Evolutionary conservation across 1,139 yeast species (phyloP).

Genomic region (Pichia sp.): DNA sequence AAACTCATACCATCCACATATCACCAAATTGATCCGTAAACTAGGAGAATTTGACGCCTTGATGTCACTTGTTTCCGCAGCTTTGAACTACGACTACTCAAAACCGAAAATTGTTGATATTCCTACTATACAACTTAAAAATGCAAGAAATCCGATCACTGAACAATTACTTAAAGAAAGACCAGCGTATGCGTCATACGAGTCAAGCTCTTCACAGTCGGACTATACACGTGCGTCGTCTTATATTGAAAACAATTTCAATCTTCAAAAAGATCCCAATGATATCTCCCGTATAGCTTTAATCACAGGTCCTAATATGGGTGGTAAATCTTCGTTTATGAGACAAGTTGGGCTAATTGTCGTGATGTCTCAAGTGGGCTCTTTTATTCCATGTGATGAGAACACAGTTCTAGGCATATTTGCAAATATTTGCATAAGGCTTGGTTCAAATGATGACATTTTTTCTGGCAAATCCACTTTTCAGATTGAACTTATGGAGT

Average conservation of each 20-base stretch:
- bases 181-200: slow-evolving; percentile 30
- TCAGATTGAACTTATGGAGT: slow-evolving; percentile 69
- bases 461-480: slow-evolving; percentile 69
- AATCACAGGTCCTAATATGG: slow-evolving; percentile 73
- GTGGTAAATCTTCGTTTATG: slow-evolving; percentile 70
- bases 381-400: slow-evolving; percentile 44
- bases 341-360: slow-evolving; percentile 57
- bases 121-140: slow-evolving; percentile 48
- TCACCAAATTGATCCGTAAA: slow-evolving; percentile 47
- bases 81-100: slow-evolving; percentile 42
- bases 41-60: slow-evolving; percentile 71
- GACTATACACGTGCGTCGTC: slow-evolving; percentile 2
- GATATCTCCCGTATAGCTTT: slow-evolving; percentile 43
- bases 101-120: slow-evolving; percentile 55
- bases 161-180: slow-evolving; percentile 38
- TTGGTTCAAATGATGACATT: slow-evolving; percentile 76
- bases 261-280: slow-evolving; percentile 44
- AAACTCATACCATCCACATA: slow-evolving; percentile 45
- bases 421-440: slow-evolving; percentile 51
- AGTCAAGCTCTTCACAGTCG: neutral
- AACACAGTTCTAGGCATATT: slow-evolving; percentile 46
- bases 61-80: slow-evolving; percentile 61
- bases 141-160: slow-evolving; percentile 78
- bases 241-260: slow-evolving; percentile 70
- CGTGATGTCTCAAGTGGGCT: slow-evolving; percentile 51